Base-by-base conservation (phyloP, 257 asterid species). In the Penstemon barbatus region DNA sequence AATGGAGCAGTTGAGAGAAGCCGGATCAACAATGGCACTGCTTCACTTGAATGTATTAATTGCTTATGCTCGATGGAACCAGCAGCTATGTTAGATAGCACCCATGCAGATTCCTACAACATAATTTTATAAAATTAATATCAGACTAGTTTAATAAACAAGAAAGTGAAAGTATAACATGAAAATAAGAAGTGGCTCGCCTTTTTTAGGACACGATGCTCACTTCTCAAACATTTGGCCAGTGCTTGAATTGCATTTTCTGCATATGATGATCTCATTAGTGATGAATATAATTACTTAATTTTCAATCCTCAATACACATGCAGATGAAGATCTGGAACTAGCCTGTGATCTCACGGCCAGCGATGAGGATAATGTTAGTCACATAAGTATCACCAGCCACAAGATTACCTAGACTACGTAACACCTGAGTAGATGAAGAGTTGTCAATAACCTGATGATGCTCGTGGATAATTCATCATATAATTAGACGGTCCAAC, bases 31-130 rank as follows among this genome's bases (percentile, higher is more conserved):
- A 78, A n/a, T 0, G 84, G 77, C 77, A 86, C 74, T 19, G 91
- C 97, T 83, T 84, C 97, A 66, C 96, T 91, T 45, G 87, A 76
- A 72, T 84, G 85, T 76, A 94, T 86, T 74, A 91, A 48, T 61
- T 65, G 82, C 73, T 94, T 94, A 74, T 83, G 95, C 78, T 89
- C 99, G 36, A 80, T 57, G 12, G 97, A 89, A 71, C 97, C 97
- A 58, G 96, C 90, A 54, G 97, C 96, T 69, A 93, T 63, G 37
- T 93, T 93, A 15, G 99, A 93, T 50, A 93, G 75, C 76, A 82
- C 99, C 99, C 99, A 93, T 42, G 99, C 86, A 63, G 97, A 88
- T 84, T 93, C 97, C 99, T 91, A 71, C 42, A 72, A 49, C 59
- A n/a, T 63, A 6, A 39, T 13, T 51, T 41, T 5, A 68, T 33